phyloP scores from a whole-genome alignment of 176 grass and related monocot genomes.

The Oropetium thomaeum region DNA sequence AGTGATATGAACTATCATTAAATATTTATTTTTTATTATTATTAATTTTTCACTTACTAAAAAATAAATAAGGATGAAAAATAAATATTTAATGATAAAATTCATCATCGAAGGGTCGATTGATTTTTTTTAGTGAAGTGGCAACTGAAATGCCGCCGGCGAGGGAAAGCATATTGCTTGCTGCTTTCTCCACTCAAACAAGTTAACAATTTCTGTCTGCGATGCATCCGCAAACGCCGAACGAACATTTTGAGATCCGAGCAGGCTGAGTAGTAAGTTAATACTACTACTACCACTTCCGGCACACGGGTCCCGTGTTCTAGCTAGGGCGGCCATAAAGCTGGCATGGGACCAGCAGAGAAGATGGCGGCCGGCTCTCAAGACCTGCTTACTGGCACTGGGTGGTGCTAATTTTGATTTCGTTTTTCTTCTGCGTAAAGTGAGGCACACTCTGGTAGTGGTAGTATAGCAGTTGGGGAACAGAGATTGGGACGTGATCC shows the following conservation, averaged over 20 bases:
- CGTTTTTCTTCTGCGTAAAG: conserved; percentile 17
- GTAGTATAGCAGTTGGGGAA: conserved; percentile 13
- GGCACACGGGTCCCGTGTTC: conserved; percentile 5
- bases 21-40: no score
- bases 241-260: conserved; percentile 44
- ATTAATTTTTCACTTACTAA: no score
- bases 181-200: conserved; percentile 18
- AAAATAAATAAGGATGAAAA: no score
- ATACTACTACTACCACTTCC: neutral
- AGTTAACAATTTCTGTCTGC: neutral
- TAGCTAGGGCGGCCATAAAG: neutral
- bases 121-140: no score
- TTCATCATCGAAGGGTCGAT: no score
- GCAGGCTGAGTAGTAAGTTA: neutral
- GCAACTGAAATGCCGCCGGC: neutral
- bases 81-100: no score
- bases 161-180: neutral
- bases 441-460: neutral
- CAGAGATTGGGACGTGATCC: conserved; percentile 28
- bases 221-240: no score
- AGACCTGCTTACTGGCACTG: no score
- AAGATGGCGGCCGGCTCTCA: neutral
- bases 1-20: no score
- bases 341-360: conserved; percentile 10
- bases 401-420: neutral